Evolutionary conservation across 2,329 filamentous ascomycete species (phyloP), one percentile per base, ranked within the genome.

Genomic region (Conoideocrella luteorostrata): DNA sequence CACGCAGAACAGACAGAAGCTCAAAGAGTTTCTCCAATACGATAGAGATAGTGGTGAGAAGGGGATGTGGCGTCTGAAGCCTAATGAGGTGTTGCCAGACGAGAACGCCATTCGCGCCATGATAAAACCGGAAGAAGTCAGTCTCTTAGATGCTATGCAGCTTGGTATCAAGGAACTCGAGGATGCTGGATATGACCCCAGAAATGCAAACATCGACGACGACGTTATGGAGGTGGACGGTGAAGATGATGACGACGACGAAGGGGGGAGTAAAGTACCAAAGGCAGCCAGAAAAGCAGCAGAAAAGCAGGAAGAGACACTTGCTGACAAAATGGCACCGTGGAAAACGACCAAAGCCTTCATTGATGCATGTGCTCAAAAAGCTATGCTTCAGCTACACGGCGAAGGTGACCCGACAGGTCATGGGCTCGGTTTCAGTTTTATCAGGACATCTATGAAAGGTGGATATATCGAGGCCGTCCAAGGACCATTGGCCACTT

Each of bases 271-370:
- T 47, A 64, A 61, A 21, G 53, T 59, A 11, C 53, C 56, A 39
- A 69, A 70, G 51, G 63, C 59, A 5, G 54, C 57, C 29, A 73
- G 69, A 59, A 74, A 67, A 56, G 57, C 56, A 2, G 61, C 52
- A 10, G 68, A 81, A 45, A 74, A 73, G 46, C 67, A 70, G 22
- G 74, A 82, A 45, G 84, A 90, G 55, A 87, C 84, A 41, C 76
- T 94, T 10, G 88, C 94, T 41, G 82, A 91, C 62, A 88, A 90
- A 58, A 81, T 98, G 67, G 89, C 91, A 0, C 93, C 93, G 0
- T 98, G 93, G 93, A 88, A 91, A 55, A 91, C 89, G 0, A 95
- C 88, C 41, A 95, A 95, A 67, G 95, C 95, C 48, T 98, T 98
- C 65, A 78, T 96, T 47, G 86, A 96, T 52, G 93, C 93, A 2